Conservation (phyloP, 371 early-diverging fungal genomes). For the Mortierella sp. region DNA sequence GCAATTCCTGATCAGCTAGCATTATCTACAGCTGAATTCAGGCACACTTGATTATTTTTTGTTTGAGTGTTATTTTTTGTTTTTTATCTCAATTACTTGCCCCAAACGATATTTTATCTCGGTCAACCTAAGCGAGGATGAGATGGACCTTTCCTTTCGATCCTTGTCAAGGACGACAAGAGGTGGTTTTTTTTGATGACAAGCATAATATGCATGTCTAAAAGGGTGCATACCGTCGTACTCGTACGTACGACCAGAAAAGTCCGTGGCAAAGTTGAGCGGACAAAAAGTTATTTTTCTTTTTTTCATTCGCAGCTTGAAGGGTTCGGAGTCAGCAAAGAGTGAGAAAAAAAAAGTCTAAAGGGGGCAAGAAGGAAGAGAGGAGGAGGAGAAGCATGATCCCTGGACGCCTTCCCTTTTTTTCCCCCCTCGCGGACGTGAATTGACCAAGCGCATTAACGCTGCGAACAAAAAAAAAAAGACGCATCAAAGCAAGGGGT, state of each 20-base stretch:
- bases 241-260: neutral
- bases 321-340: conserved; percentile 7
- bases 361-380: neutral
- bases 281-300: neutral
- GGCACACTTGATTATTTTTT: neutral
- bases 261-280: conserved; percentile 8
- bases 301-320: conserved; percentile 5
- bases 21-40: neutral
- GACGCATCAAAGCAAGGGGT: neutral
- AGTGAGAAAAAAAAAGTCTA: neutral
- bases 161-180: too few relatives aligned
- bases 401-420: neutral
- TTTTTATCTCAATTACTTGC: neutral
- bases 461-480: too few relatives aligned
- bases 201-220: too few relatives aligned
- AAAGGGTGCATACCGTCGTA: too few relatives aligned
- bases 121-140: neutral
- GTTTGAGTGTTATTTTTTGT: neutral
- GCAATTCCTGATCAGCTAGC: neutral
- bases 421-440: neutral
- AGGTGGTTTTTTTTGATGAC: too few relatives aligned
- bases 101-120: neutral
- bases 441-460: neutral
- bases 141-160: too few relatives aligned
- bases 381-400: neutral